Evolutionary conservation across 2,329 filamentous ascomycete genomes (phyloP).

Genomic region (Colletotrichum aenigma): DNA sequence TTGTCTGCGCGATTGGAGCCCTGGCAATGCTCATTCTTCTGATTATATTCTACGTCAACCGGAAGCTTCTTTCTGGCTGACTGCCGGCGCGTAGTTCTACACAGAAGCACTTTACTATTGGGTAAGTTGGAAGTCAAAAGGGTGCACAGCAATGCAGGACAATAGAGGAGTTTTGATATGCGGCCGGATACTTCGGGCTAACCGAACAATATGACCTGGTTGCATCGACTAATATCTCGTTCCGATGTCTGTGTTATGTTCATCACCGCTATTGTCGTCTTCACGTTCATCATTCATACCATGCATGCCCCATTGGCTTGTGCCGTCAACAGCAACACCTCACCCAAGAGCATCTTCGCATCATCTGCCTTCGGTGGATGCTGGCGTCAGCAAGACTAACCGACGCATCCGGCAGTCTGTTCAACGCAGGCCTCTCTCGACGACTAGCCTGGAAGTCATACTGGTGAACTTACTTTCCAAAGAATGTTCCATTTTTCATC

Average conservation of each 20-base stretch:
- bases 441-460: background rate
- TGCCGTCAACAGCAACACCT: background rate
- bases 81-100: background rate
- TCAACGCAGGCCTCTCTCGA: background rate
- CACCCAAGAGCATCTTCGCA: background rate
- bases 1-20: background rate
- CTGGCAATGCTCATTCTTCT: background rate
- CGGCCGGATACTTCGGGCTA: background rate
- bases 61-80: background rate
- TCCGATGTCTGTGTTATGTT: background rate
- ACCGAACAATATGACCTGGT: background rate
- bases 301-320: background rate
- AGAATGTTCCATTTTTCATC: background rate
- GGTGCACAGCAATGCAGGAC: background rate
- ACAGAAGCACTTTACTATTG: background rate
- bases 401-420: background rate
- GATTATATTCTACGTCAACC: background rate
- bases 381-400: background rate
- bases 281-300: background rate
- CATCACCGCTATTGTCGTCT: background rate
- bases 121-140: background rate
- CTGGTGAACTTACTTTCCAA: background rate
- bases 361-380: background rate
- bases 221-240: background rate
- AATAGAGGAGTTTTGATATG: background rate